These are phyloP conservation scores for Chytridium lagenaria DNA, from an alignment of 371 early-diverging fungal genomes.

Conservation along the genomic window DNA sequence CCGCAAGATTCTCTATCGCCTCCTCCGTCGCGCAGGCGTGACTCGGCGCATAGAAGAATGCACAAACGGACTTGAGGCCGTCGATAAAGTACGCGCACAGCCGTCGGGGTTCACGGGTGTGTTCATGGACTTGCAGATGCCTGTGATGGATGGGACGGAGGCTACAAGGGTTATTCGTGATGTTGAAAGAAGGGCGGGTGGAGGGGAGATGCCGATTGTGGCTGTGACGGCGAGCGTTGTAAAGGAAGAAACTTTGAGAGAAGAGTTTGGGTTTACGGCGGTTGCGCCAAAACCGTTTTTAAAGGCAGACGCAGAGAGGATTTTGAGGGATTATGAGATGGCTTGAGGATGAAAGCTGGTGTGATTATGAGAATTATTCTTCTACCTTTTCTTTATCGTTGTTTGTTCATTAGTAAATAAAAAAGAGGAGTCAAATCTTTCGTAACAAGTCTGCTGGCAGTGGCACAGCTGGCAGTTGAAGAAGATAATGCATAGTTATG, in stretches of 20 bases:
- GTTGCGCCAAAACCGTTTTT: constrained; percentile 20
- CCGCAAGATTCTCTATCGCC: constrained; percentile 19
- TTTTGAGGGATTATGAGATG: neutral
- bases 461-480: too few relatives aligned
- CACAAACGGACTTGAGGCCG: constrained; percentile 21
- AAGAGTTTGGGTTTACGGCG: constrained; percentile 3
- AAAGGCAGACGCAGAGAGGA: too few relatives aligned
- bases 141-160: constrained; percentile 38
- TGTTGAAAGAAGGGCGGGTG: neutral
- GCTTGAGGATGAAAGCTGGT: too few relatives aligned
- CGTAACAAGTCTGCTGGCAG: too few relatives aligned
- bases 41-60: neutral
- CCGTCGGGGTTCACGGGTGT: constrained; percentile 21
- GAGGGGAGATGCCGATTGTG: constrained; percentile 16
- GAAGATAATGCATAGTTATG: too few relatives aligned
- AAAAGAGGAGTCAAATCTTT: too few relatives aligned
- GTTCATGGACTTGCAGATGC: constrained; percentile 47
- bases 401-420: too few relatives aligned
- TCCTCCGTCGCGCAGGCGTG: neutral
- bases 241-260: neutral
- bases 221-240: constrained; percentile 14
- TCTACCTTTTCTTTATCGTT: too few relatives aligned
- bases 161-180: constrained; percentile 30
- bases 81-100: constrained; percentile 18
- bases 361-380: too few relatives aligned